Base-by-base conservation (phyloP, 805 yeast species). In the Candida ascalaphidarum region DNA sequence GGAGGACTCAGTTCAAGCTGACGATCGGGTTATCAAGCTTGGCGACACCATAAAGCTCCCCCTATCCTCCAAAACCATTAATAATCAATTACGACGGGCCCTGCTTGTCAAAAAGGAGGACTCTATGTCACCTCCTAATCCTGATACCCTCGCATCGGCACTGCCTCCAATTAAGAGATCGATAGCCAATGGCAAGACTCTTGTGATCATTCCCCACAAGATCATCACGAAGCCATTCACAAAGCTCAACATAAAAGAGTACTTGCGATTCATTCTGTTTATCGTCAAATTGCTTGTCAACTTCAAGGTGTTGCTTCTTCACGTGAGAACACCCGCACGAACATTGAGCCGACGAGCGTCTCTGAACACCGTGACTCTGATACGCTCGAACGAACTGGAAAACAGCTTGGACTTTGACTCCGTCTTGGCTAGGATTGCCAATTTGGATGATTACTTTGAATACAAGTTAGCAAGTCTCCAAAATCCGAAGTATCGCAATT, bases 201-300 rank as follows among this genome's bases (percentile, higher is more conserved):
- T 56, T 15, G 51, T 60, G 7, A 49, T 62, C 7, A 52, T 61
- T 5, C 68, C 69, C 1, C 68, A 62, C 33, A 52, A 52, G 33
- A 58, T 62, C n/a, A 45, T 62, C 24, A 53, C 48, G 33, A 58
- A 59, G 28, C 67, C 68, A 9, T 56, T 62, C 34, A 44, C 53
- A 19, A 55, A 55, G 30, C 43, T 62, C 17, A 41, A 57, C 15
- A 44, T 57, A 11, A 50, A 50, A 29, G 68, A 62, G 34, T 60
- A 55, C 31, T 40, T 60, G 26, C 46, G 43, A 32, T 60, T 62
- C 30, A 42, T 62, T 5, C 47, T 53, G 36, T 36, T 60, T 0
- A 43, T 62, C 5, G 67, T 57, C 4, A 60, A 61, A 33, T 48
- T 62, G 4, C 26, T 62, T 3, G 41, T 51, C 17, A 60, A 59